Base-by-base conservation (phyloP, 768 basidiomycete genomes). In the Cystobasidiopsis lactophilus region DNA sequence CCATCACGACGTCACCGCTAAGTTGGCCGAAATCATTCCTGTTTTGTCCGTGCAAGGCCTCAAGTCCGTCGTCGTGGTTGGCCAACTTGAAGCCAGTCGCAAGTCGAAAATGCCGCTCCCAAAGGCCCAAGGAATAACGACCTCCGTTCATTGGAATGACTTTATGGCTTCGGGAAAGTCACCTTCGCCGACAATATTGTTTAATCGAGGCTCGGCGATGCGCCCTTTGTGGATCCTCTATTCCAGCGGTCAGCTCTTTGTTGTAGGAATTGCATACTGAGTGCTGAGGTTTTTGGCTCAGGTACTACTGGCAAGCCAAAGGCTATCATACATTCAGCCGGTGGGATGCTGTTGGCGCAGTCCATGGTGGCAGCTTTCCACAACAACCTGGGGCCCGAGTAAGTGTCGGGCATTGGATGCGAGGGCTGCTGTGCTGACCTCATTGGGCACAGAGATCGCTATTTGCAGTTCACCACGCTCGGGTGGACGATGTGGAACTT, bases 331-430 rank as follows among this genome's bases (percentile, higher is more conserved):
- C 57, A 57, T 30, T 37, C 49, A 40, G 48, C 50, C 27, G 40
- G 56, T 24, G 57, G 57, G 11, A 57, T 57, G 57, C 35, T 50
- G 18, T n/a, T n/a, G n/a, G n/a, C n/a, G n/a, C n/a, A n/a, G n/a
- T n/a, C n/a, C n/a, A n/a, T n/a, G n/a, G n/a, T n/a, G n/a, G n/a
- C n/a, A n/a, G n/a, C n/a, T n/a, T n/a, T n/a, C n/a, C n/a, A n/a
- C n/a, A n/a, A n/a, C n/a, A n/a, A n/a, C n/a, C n/a, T n/a, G n/a
- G n/a, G n/a, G n/a, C n/a, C n/a, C n/a, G n/a, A n/a, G n/a, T n/a
- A n/a, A n/a, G n/a, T 54, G 9, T 37, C 48, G n/a, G 21, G n/a
- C 13, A 51, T 50, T 48, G 38, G 46, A 18, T 31, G 19, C 3
- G 40, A 27, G 3, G 38, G 37, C 10, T 26, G 50, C 24, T 55